Percentiles rank a stretch among this genome's conserved stretches.
Evolutionary conservation across 1,284 basidiomycete genomes (phyloP).

Genomic region (Melanopsichium pennsylvanicum): DNA sequence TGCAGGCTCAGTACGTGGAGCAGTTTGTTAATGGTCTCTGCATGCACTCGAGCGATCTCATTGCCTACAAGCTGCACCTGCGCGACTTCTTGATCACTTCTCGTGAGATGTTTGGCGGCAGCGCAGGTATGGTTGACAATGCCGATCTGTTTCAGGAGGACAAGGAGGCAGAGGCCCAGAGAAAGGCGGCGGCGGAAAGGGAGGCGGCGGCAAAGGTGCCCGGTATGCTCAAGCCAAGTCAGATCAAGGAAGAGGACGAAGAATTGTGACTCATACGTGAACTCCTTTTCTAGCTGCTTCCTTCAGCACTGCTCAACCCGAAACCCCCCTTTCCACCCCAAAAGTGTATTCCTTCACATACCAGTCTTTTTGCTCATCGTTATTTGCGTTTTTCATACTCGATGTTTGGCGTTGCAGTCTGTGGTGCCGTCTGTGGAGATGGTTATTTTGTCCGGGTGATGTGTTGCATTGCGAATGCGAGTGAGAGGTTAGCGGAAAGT

Average conservation of each 20-base stretch:
- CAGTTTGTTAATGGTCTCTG: constrained; percentile 76
- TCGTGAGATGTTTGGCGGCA: constrained; percentile 70
- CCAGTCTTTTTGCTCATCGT: constrained; percentile 2
- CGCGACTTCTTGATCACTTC: constrained; percentile 72
- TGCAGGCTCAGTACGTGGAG: constrained; percentile 66
- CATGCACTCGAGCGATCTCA: constrained; percentile 84
- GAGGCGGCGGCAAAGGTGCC: constrained; percentile 91
- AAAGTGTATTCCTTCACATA: constrained; percentile 34
- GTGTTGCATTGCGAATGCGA: neutral
- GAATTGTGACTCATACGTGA: constrained; percentile 60
- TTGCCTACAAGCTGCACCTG: constrained; percentile 81
- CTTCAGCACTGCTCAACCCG: too few species aligned
- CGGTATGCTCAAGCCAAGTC: constrained; percentile 91
- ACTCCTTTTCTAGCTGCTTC: constrained; percentile 55
- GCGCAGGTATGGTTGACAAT: constrained; percentile 73
- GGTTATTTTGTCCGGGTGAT: too few species aligned
- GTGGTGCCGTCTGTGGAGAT: too few species aligned
- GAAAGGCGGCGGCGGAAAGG: constrained; percentile 79
- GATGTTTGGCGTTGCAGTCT: neutral
- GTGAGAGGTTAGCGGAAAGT: constrained; percentile 26
- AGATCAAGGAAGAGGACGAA: constrained; percentile 61
- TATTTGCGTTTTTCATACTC: neutral
- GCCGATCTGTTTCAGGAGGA: constrained; percentile 91
- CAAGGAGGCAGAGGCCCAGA: constrained; percentile 83
- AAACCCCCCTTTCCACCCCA: neutral